phyloP scores from a whole-genome alignment of 495 filamentous ascomycete species.

The Talaromyces ruber region DNA sequence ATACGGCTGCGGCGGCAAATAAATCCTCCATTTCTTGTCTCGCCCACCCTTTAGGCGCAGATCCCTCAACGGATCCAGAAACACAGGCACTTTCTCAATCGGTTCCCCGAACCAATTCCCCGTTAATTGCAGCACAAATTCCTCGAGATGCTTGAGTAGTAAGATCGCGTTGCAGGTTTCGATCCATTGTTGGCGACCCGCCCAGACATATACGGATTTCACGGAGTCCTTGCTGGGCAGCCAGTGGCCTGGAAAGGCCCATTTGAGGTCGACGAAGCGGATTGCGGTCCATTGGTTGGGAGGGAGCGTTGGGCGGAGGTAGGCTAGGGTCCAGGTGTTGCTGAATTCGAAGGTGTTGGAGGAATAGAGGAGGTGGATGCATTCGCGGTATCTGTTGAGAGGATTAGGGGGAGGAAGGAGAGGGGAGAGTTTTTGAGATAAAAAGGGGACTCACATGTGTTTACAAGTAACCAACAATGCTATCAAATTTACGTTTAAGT shows the following conservation, averaged over 20 bases:
- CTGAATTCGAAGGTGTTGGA: slow-evolving; percentile 36
- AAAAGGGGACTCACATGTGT: slow-evolving; percentile 16
- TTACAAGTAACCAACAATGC: slow-evolving; percentile 19
- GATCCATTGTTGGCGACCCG: slow-evolving; percentile 33
- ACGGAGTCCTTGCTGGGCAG: slow-evolving; percentile 39
- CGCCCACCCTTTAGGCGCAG: slow-evolving; percentile 11
- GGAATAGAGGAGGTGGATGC: slow-evolving; percentile 30
- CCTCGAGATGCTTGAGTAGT: slow-evolving; percentile 17
- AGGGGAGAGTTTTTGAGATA: background rate
- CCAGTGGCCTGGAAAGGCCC: slow-evolving; percentile 39
- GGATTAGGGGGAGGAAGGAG: background rate
- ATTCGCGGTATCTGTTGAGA: slow-evolving; percentile 27
- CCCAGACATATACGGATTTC: slow-evolving; percentile 32
- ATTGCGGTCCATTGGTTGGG: slow-evolving; percentile 23
- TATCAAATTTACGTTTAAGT: slow-evolving; percentile 8
- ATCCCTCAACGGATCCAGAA: slow-evolving; percentile 30
- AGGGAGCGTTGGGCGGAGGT: slow-evolving; percentile 32
- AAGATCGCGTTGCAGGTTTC: slow-evolving; percentile 29
- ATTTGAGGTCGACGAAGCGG: slow-evolving; percentile 32
- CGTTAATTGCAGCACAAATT: slow-evolving; percentile 28
- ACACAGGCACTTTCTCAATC: slow-evolving; percentile 31
- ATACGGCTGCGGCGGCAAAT: slow-evolving; percentile 29
- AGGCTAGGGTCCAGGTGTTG: slow-evolving; percentile 37
- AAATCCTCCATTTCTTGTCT: slow-evolving; percentile 19
- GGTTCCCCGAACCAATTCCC: slow-evolving; percentile 36